Evolutionary conservation across 164 flowering plant species (phyloP).

Genomic region (Umbilicus rupestris): DNA sequence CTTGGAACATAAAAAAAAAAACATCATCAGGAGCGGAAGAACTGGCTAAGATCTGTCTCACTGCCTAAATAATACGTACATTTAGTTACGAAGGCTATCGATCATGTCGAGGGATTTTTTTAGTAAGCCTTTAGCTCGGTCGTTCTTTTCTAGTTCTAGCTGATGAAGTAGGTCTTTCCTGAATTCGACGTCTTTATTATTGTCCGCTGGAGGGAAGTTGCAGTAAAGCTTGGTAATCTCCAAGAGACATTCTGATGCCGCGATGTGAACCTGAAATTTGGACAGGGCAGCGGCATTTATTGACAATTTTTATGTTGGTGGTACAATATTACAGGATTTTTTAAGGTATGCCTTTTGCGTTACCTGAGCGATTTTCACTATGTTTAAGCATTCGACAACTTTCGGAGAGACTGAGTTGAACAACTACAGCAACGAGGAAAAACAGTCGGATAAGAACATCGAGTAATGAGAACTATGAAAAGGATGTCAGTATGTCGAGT

Average conservation of each 20-base stretch:
- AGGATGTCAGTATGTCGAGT: background rate
- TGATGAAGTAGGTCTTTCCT: constrained; percentile 48
- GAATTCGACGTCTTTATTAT: constrained; percentile 25
- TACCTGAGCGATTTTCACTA: constrained; percentile 86
- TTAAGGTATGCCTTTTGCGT: constrained; percentile 4
- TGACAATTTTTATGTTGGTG: background rate
- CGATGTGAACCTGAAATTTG: constrained; percentile 65
- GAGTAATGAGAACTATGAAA: background rate
- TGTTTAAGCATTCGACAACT: constrained; percentile 56
- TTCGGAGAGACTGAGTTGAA: constrained; percentile 35
- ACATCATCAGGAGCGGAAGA: too few relatives aligned
- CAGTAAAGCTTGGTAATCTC: constrained; percentile 35
- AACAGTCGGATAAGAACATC: background rate
- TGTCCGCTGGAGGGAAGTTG: constrained; percentile 14
- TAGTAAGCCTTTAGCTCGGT: constrained; percentile 58
- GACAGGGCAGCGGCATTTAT: background rate
- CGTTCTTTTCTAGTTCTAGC: constrained; percentile 62
- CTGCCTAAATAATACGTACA: too few relatives aligned
- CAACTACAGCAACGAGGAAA: constrained; percentile 35
- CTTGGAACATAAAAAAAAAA: too few relatives aligned
- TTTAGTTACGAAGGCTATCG: constrained; percentile 24
- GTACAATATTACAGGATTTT: background rate
- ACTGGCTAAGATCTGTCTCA: too few relatives aligned
- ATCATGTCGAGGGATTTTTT: constrained; percentile 46
- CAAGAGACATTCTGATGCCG: constrained; percentile 79